A percentile compares a stretch with the other conserved stretches of the same genome.
These are phyloP conservation scores for Hericium rajendrae DNA, from an alignment of 768 basidiomycete species.

Conservation along the genomic window DNA sequence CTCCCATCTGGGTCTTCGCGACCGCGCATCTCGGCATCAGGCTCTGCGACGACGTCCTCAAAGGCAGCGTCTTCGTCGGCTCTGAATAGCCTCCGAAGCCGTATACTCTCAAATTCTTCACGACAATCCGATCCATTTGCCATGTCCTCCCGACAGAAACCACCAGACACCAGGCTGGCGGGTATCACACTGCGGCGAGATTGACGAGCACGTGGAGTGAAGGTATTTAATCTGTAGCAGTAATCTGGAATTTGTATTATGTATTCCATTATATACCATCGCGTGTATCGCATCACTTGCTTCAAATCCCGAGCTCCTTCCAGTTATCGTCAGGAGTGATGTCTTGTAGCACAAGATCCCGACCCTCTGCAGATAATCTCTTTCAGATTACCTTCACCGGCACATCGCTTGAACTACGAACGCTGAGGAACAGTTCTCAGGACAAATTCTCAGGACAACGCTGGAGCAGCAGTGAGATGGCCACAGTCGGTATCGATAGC, in stretches of 20 bases:
- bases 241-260: background rate
- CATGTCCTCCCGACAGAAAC: background rate
- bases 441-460: too few species aligned
- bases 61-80: constrained; percentile 1
- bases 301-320: too few species aligned
- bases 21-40: background rate
- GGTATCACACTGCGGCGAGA: constrained; percentile 8
- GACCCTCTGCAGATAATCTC: too few species aligned
- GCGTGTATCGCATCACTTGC: too few species aligned
- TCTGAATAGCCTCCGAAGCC: constrained; percentile 1
- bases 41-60: background rate
- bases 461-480: too few species aligned
- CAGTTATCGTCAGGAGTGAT: too few species aligned
- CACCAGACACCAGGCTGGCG: background rate
- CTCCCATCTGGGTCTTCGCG: background rate
- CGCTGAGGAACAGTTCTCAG: too few species aligned
- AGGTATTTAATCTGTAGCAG: background rate
- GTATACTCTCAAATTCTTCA: constrained; percentile 11
- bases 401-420: too few species aligned
- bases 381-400: too few species aligned
- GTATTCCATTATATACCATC: too few species aligned
- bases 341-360: too few species aligned
- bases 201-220: background rate
- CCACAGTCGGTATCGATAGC: constrained; percentile 11
- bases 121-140: background rate